Base-by-base conservation (phyloP, 306 rosid species). In the Lathyrus tuberosus region DNA sequence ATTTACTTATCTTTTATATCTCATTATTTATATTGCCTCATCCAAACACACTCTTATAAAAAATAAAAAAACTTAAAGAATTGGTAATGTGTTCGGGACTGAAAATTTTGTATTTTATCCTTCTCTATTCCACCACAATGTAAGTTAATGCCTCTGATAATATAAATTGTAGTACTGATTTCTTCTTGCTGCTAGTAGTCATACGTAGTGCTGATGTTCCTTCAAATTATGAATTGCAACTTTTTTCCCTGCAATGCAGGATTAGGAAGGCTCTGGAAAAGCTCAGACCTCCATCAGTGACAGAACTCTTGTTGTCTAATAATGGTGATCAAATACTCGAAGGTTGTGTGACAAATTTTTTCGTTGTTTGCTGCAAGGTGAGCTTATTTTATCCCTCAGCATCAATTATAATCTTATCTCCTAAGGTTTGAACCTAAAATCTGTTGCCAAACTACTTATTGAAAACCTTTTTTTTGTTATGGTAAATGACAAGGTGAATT, bases 301-400 rank as follows among this genome's bases (percentile, higher is more conserved):
- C 96, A 22, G 98, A 94, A 76, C 84, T 94, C 15, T 78, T 94
- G 85, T 82, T 94, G 72, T 87, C 98, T 40, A 66, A 90, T 68
- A 83, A 90, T 47, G 97, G 97, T 48, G 86, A 94, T 81, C 78
- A 52, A 47, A 74, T 94, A 60, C 97, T 93, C 22, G 98, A 93
- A 84, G 98, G 98, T 17, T 84, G 94, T 38, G 67, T 88, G 31
- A 86, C 97, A 7, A 94, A 90, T 68, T 88, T 93, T 76, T 93
- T 86, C 67, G 88, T 86, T 60, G 91, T 93, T 51, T 77, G 90
- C 71, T 35, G 79, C 72, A 90, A 85, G 98, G 98, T 93, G 73
- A 17, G 43, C 17, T 73, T 40, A 14, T 42, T 56, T 63, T 9
- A 30, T 72, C 43, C 22, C 37, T 74, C 63, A 10, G 26, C 44